Evolutionary conservation across 176 grass and related monocot species (phyloP), one percentile per base, ranked within the genome.

Genomic region (Oryza meridionalis): DNA sequence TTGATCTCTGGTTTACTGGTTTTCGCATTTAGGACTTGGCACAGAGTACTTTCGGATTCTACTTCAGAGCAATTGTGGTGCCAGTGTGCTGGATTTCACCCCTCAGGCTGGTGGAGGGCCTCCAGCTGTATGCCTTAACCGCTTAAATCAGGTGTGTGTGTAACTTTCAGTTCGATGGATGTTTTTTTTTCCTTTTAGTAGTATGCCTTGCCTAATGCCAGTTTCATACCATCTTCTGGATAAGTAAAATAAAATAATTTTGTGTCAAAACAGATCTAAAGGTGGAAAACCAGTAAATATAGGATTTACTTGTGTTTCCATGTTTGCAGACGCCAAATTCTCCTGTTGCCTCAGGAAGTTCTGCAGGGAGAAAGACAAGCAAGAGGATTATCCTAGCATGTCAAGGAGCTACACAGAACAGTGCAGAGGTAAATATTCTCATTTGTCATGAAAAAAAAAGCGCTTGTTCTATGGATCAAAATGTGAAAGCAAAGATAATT

Each of bases 31-130:
- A 95, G 96, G 93, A 73, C 91, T 98, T 75, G 89, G 87, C 0
- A 93, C 70, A 1, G 76, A 82, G 21, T 95, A 95, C 91, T 98
- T 95, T 25, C 88, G 96, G 77, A 50, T 87, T 87, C 89, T 98
- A 21, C 89, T 98, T 33, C 93, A 98, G 71, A 98, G 96, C 72
- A 98, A 95, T n/a, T 98, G 96, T 24, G 96, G 96, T 1, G 96
- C 81, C 27, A 95, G 89, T 61, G 93, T 94, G 55, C 49, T 98
- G 65, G 96, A 98, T 65, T 98, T 98, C 82, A 93, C 78, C 43
- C 96, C 91, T 69, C 77, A 84, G 70, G 19, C 82, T 35, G 49
- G 72, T 4, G 89, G 83, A 58, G 82, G 89, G 9, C 78, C 80
- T 84, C 84, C 92, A 45, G 86, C 33, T 74, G 94, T 99, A 37